Conservation (phyloP, 306 rosid genomes). For the Prunus persica region DNA sequence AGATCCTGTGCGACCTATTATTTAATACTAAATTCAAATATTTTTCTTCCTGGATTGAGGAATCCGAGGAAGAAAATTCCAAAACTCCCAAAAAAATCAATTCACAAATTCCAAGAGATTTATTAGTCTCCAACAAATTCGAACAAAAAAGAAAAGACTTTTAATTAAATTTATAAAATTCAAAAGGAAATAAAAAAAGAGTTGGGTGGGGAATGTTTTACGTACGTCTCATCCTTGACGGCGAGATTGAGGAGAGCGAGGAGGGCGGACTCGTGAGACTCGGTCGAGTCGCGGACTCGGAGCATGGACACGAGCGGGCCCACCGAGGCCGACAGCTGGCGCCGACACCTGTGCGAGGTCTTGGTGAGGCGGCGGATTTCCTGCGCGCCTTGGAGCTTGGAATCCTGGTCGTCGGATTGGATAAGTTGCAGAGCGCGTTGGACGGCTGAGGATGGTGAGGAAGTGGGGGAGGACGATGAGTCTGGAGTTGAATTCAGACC, state of each 20-base stretch:
- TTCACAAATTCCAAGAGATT: conserved; percentile 8
- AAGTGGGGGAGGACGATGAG: conserved; percentile 3
- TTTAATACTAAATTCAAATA: not conserved
- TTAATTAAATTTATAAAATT: not conserved
- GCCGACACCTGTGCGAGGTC: conserved; percentile 84
- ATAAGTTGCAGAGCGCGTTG: conserved; percentile 61
- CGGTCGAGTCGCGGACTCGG: conserved; percentile 57
- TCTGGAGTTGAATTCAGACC: conserved; percentile 9
- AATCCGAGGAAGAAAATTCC: conserved; percentile 5
- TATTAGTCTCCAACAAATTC: not conserved
- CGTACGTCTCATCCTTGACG: conserved; percentile 87
- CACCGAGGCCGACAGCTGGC: conserved; percentile 54
- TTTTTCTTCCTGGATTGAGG: conserved; percentile 16
- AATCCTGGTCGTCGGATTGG: conserved; percentile 52
- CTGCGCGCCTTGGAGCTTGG: conserved; percentile 61
- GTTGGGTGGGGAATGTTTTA: not conserved
- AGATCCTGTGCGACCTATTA: conserved; percentile 18
- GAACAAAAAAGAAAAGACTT: not conserved
- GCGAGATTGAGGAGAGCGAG: conserved; percentile 97
- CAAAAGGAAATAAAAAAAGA: not conserved
- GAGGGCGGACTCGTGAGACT: conserved; percentile 66
- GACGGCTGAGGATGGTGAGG: conserved; percentile 45
- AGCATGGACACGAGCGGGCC: conserved; percentile 30
- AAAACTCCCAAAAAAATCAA: not conserved
- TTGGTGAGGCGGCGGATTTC: conserved; percentile 91